Evolutionary conservation across 2,329 filamentous ascomycete species (phyloP).

Genomic region (Aspergillus fumigatiaffinis): DNA sequence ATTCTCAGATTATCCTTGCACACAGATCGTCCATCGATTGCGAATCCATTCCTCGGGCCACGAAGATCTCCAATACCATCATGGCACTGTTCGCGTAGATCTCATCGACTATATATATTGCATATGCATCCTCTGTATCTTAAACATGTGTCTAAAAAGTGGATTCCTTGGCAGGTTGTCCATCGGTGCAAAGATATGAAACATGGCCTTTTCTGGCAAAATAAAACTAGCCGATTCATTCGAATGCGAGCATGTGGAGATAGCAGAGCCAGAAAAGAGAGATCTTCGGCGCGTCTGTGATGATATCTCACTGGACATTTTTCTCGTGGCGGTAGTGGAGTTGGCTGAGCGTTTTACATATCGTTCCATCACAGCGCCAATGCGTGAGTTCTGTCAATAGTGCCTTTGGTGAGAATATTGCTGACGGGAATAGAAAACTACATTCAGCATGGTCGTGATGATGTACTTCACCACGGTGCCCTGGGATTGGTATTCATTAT

Average conservation of each 20-base stretch:
- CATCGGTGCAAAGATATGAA: not conserved
- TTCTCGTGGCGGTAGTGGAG: conserved; percentile 2
- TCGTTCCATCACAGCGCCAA: conserved; percentile 1
- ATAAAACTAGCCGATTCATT: not conserved
- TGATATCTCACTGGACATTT: conserved; percentile 4
- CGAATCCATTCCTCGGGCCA: not conserved
- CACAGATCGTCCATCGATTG: not conserved
- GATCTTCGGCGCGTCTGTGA: not conserved
- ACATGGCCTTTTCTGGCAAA: not conserved
- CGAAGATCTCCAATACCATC: not conserved
- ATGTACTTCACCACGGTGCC: not conserved
- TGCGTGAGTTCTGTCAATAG: not conserved
- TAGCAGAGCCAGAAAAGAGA: not conserved
- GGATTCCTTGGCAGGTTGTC: not conserved
- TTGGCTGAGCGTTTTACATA: conserved; percentile 3
- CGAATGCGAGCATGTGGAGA: not conserved
- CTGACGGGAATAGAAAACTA: not conserved
- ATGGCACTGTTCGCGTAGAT: not conserved
- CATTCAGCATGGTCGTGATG: not conserved
- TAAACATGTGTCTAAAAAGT: no score
- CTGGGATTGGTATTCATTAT: not conserved
- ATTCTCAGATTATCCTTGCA: not conserved
- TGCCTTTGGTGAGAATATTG: not conserved
- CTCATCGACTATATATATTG: not conserved
- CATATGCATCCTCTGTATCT: no score